Percentiles rank a stretch among this genome's conserved stretches.
Evolutionary conservation across 2,329 filamentous ascomycete species (phyloP).

Genomic region (Laburnicola sp.): DNA sequence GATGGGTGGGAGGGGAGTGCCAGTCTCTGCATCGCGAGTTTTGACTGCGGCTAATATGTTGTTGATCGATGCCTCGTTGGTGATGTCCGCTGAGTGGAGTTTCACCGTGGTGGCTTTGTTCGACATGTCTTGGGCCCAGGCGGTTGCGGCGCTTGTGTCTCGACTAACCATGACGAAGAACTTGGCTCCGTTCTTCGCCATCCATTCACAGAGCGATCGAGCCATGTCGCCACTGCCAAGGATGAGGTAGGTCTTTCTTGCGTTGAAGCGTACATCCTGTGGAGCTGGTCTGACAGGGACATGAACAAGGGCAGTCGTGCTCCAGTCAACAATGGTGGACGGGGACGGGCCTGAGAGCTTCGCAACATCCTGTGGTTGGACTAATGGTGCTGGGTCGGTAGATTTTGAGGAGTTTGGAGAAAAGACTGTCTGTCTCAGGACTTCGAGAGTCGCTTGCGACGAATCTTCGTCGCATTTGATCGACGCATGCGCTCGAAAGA

Average conservation of each 20-base stretch:
- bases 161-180: constrained; percentile 43
- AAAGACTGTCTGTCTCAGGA: not conserved
- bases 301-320: not conserved
- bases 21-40: not conserved
- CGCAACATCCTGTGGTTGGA: constrained; percentile 4
- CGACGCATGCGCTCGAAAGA: constrained; percentile 8
- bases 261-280: constrained; percentile 1
- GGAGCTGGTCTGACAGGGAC: constrained; percentile 7
- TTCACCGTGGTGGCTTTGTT: constrained; percentile 7
- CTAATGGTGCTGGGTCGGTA: not conserved
- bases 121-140: constrained; percentile 9
- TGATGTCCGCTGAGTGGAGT: constrained; percentile 12
- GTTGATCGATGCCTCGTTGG: constrained; percentile 5
- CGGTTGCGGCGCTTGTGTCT: constrained; percentile 34
- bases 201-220: constrained; percentile 19
- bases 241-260: constrained; percentile 21
- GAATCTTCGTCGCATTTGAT: not conserved
- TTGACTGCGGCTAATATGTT: not conserved
- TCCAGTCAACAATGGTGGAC: constrained; percentile 14
- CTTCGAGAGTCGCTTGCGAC: not conserved
- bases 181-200: constrained; percentile 18
- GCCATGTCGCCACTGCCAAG: constrained; percentile 24
- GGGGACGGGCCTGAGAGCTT: not conserved
- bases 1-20: constrained; percentile 9
- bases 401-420: not conserved